Percentiles rank a stretch among this genome's conserved stretches.
Conservation (phyloP, 352 stramenopile species). For the Pythium sukuiense region DNA sequence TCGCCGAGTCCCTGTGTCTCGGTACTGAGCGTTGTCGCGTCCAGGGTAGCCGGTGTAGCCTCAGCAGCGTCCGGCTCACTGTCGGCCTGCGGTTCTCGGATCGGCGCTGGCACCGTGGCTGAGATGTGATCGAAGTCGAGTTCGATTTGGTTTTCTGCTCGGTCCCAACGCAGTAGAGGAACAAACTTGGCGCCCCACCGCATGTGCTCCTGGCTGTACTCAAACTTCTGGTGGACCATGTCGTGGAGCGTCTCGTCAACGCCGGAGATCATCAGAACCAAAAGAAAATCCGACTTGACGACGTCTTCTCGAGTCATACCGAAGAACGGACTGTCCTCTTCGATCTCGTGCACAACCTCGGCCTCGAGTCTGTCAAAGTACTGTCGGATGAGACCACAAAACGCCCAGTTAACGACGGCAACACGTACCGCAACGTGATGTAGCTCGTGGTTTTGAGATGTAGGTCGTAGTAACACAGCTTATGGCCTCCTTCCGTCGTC, state of each 20-base stretch:
- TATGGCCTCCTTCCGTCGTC: conserved; percentile 39
- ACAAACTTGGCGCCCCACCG: conserved; percentile 45
- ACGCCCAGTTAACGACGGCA: neutral
- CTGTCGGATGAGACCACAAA: conserved; percentile 4
- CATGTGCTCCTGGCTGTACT: conserved; percentile 46
- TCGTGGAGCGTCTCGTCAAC: conserved; percentile 66
- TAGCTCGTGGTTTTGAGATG: conserved; percentile 44
- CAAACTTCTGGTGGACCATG: conserved; percentile 50
- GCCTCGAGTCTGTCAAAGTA: conserved; percentile 39
- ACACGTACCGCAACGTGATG: conserved; percentile 43
- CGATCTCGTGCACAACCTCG: conserved; percentile 51
- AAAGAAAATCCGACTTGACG: conserved; percentile 42
- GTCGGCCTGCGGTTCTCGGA: neutral
- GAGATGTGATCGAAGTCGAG: conserved; percentile 56
- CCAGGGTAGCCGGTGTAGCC: neutral
- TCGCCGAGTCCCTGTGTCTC: conserved; percentile 17
- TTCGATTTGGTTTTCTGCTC: conserved; percentile 29
- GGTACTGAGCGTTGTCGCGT: conserved; percentile 4
- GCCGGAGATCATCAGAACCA: conserved; percentile 57
- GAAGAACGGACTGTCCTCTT: conserved; percentile 45
- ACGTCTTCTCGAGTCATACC: conserved; percentile 37
- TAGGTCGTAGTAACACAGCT: conserved; percentile 67
- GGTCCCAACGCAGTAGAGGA: conserved; percentile 43
- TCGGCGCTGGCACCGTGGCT: conserved; percentile 19
- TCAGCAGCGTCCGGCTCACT: neutral